Evolutionary conservation across 2,329 filamentous ascomycete species (phyloP).

Genomic region (Spiromastix sp.): DNA sequence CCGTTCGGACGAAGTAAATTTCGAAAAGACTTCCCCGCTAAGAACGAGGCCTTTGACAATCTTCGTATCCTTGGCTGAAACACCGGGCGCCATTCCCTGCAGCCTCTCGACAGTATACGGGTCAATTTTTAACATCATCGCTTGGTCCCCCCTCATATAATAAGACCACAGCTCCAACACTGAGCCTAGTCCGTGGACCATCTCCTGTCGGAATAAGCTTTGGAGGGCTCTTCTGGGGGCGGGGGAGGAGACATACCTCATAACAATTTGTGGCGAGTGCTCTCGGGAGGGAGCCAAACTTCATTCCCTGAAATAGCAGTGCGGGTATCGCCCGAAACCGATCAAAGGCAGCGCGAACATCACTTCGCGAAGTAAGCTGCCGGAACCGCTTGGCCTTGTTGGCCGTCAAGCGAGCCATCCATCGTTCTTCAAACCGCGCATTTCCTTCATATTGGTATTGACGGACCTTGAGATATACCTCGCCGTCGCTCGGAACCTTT

Average conservation of each 20-base stretch:
- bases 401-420: conserved; percentile 9
- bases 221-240: not conserved
- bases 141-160: conserved; percentile 18
- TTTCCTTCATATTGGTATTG: conserved; percentile 13
- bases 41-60: no score
- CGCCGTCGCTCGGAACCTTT: conserved; percentile 16
- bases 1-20: conserved; percentile 21
- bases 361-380: conserved; percentile 1
- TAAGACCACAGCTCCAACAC: conserved; percentile 23
- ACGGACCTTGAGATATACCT: conserved; percentile 22
- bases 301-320: conserved; percentile 22
- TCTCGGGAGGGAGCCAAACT: conserved; percentile 18
- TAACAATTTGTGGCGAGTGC: conserved; percentile 20
- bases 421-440: conserved; percentile 9
- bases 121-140: conserved; percentile 20
- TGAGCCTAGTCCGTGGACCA: conserved; percentile 22
- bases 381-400: conserved; percentile 3
- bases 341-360: conserved; percentile 22
- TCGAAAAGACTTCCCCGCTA: conserved; percentile 22
- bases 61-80: not conserved
- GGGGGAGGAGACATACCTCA: conserved; percentile 17
- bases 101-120: conserved; percentile 21
- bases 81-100: conserved; percentile 19
- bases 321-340: conserved; percentile 20
- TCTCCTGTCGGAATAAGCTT: conserved; percentile 16